Evolutionary conservation across 176 grass and related monocot species (phyloP), one percentile per base, ranked within the genome.

Genomic region (Oryza longistaminata): DNA sequence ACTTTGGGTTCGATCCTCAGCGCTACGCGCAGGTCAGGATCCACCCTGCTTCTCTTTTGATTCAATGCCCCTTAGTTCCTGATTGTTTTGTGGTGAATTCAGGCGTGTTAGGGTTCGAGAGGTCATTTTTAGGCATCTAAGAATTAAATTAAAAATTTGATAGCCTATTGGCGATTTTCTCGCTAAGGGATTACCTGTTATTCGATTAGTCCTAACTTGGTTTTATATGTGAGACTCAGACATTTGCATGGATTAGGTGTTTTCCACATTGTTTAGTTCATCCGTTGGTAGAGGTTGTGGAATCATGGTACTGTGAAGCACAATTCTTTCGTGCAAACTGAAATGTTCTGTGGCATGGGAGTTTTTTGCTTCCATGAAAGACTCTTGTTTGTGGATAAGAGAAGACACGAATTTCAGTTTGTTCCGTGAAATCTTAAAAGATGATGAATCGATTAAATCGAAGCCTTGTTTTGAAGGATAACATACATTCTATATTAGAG

Each of bases 1-100:
- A 90, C 13, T 87, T 83, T 33, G 89, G 89, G 13, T 90, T 90
- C 80, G 85, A 90, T 87, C 80, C 89, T 33, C 80, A 80, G 19
- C 80, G 62, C 80, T 90, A 90, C 70, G 62, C 89, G 16, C 89
- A 90, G 89, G 89, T 90, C 42, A 75, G 80, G 53, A 31, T 45
- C 22, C 67, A 48, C 6, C 40, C n/a, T 42, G 75, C 40, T 65
- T 21, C 52, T 64, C 0, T 70, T 83, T 64, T 52, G 33, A 15
- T 70, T 21, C 12, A 26, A 37, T 34, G 8, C 5, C 49, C 26
- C n/a, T 80, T 33, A 16, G 21, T 25, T 73, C 55, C 2, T 43
- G 22, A 45, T 45, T 3, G 21, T 15, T 15, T 43, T 74, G 75
- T 17, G 26, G 27, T 46, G 73, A 74, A 77, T 77, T 77, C 35